phyloP scores from a whole-genome alignment of 2,329 filamentous ascomycete species.

The Sclerotiophoma versabilis region DNA sequence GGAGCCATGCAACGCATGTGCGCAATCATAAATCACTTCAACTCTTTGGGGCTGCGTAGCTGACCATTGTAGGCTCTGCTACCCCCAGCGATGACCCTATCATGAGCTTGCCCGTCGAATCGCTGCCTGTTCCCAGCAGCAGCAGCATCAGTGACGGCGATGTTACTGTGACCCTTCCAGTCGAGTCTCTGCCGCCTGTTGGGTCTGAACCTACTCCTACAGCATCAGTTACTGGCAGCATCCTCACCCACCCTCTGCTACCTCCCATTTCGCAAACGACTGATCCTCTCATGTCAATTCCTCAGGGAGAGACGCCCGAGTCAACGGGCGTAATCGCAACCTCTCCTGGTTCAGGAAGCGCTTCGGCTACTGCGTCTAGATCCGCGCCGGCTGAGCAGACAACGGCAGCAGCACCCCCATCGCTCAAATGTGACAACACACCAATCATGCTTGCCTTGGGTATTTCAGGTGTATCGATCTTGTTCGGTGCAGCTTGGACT shows the following conservation, averaged over 20 bases:
- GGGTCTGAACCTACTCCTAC: conserved; percentile 4
- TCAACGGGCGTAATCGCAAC: conserved; percentile 5
- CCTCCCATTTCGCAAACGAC: conserved; percentile 5
- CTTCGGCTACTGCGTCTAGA: conserved; percentile 9
- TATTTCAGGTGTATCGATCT: conserved; percentile 26
- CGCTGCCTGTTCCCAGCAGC: conserved; percentile 3
- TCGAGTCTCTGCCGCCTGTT: conserved; percentile 12
- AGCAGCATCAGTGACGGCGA: background rate
- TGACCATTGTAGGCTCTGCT: conserved; percentile 11
- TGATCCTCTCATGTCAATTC: conserved; percentile 25
- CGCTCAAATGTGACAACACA: conserved; percentile 20
- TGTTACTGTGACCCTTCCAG: conserved; percentile 6
- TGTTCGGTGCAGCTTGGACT: conserved; percentile 36
- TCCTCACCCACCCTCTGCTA: conserved; percentile 18
- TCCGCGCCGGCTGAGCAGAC: conserved; percentile 23
- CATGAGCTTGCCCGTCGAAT: conserved; percentile 20
- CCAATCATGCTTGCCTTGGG: conserved; percentile 26
- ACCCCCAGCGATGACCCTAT: conserved; percentile 10
- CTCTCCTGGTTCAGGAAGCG: conserved; percentile 4
- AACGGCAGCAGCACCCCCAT: conserved; percentile 29
- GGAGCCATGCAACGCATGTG: conserved; percentile 39
- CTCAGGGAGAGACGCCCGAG: conserved; percentile 30
- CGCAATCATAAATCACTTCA: conserved; percentile 6
- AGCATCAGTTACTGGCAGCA: conserved; percentile 7
- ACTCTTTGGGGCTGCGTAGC: background rate